Base-by-base conservation (phyloP, 1,139 yeast species). In the Candida albicans region DNA sequence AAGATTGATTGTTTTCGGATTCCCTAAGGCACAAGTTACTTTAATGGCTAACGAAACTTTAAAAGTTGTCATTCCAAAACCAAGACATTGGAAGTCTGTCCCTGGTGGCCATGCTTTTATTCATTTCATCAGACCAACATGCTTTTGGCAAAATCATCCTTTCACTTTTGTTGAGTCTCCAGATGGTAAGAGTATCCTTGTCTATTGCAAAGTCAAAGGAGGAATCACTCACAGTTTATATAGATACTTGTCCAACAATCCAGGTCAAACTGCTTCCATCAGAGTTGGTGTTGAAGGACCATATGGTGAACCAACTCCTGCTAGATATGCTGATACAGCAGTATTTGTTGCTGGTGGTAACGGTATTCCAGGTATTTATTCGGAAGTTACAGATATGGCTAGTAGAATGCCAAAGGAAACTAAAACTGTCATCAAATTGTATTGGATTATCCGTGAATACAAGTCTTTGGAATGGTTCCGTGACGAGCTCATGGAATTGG, bases 81-180 rank as follows among this genome's bases (percentile, higher is more conserved):
- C 78, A 14, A 53, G 50, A 1, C 55, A 62, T 48, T 75, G 79
- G 78, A 56, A 59, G 13, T 54, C 73, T 1, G 55, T 62, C 35
- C 77, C 79, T 8, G 82, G 82, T 33, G 76, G 79, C 1, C 79
- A 76, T 54, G 81, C 79, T 0, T 79, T 71, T 45, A 61, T 79
- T 33, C 70, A 75, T 49, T 77, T 79, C 53, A 42, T 74, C 22
- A 58, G 59, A 37, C 65, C 65, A 5, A 43, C 57, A 8, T 62
- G 57, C 44, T 70, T 70, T 51, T 70, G 71, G 71, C 76, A 70
- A 51, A 67, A 73, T 1, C 76, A 70, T 50, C 75, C 75, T 26
- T 47, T 47, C 14, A 44, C 50, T 4, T 47, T 70, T 8, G 52
- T 58, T 32, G 60, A 64, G 35, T 54, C 68, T 41, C 43, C 35